Base-by-base conservation (phyloP, 2,329 filamentous ascomycete species). In the Pseudocercospora pini-densiflorae region DNA sequence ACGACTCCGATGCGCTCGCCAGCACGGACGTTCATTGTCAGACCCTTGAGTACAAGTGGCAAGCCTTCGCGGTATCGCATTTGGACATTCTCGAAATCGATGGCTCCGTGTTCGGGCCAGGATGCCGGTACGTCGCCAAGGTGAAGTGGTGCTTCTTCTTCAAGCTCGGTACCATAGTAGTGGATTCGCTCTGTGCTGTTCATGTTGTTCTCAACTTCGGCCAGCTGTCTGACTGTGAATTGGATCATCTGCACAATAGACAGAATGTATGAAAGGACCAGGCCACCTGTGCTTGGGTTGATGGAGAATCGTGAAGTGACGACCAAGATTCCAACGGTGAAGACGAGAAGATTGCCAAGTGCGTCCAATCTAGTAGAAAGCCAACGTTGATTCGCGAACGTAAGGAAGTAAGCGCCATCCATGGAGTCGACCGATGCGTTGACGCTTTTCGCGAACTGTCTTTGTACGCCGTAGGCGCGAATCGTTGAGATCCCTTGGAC, bases 171-270 rank as follows among this genome's bases (percentile, higher is more conserved):
- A 62, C 92, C 94, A 77, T 98, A 98, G 81, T 97, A 93, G 77
- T 93, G 89, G 36, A 98, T 84, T 59, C 95, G 90, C 80, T 98
- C 94, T 0, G 96, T 95, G 0, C 94, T 90, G 78, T 97, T 98
- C 94, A 98, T 98, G 76, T 94, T 93, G 80, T 97, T 98, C 79
- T 98, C 94, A 8, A 98, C 93, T 79, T 97, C 94, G 27, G 94
- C 94, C 7, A 97, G 85, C 79, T 98, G 94, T 19, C 95, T 88
- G 19, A 98, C 92, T 0, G 93, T 94, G 79, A 97, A 97, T 77
- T 97, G 94, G 70, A 98, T 90, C 91, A 97, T 93, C 78, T 96
- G 92, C 19, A 97, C 93, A 74, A 97, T 97, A 14, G 90, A 87
- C 19, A 99, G 85, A 75, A 98, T 97, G 79, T 98, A 98, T 55